Conservation (phyloP, 1,284 basidiomycete genomes). For the Puccinia triticina region DNA sequence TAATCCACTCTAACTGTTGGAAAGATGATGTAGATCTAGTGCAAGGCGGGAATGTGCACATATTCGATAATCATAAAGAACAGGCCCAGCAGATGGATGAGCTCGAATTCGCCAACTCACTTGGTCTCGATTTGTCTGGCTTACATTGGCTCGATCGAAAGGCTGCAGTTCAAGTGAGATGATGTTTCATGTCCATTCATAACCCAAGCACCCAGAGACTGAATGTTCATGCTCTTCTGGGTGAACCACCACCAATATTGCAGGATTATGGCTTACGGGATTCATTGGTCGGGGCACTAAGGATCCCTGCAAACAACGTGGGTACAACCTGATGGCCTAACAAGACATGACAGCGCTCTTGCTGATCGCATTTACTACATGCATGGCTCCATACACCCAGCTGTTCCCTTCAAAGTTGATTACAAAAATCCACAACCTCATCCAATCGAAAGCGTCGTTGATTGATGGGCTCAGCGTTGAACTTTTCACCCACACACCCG, state of each 20-base stretch:
- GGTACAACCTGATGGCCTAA: conserved; percentile 61
- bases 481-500: conserved; percentile 73
- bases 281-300: background rate
- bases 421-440: conserved; percentile 65
- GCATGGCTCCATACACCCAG: conserved; percentile 61
- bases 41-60: conserved; percentile 64
- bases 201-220: background rate
- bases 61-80: conserved; percentile 62
- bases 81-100: conserved; percentile 62
- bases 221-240: background rate
- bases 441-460: conserved; percentile 49
- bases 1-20: conserved; percentile 65
- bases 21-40: conserved; percentile 69
- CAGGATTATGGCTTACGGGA: background rate
- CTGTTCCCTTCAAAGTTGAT: conserved; percentile 78
- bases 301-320: background rate
- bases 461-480: conserved; percentile 47
- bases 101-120: conserved; percentile 66
- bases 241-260: background rate
- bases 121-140: conserved; percentile 65
- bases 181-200: background rate
- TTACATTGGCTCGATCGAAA: conserved; percentile 65
- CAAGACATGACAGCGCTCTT: conserved; percentile 61
- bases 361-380: conserved; percentile 61
- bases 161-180: conserved; percentile 65